Base-by-base conservation (phyloP, 2,329 filamentous ascomycete genomes). In the Claviceps maximensis region DNA sequence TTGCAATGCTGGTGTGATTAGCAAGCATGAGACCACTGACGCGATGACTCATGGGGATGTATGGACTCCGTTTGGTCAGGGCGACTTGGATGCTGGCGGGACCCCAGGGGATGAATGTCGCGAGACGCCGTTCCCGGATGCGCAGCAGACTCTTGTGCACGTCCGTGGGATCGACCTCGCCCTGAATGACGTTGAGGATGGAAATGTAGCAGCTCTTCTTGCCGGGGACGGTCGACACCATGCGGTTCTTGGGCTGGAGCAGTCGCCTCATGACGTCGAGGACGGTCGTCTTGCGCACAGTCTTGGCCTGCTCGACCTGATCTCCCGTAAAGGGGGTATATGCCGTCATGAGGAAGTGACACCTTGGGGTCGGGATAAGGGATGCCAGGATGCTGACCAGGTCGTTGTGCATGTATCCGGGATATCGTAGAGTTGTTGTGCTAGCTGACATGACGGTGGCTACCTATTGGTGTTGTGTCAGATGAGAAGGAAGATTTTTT, bases 121-220 rank as follows among this genome's bases (percentile, higher is more conserved):
- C 94, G 52, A 98, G 78, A 55, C 89, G 83, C 49, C 93, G 85
- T 74, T 98, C 93, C 49, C 93, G 85, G 64, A 98, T 98, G 58
- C 93, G 87, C 54, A 98, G 81, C 54, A 98, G 75, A 58, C 91
- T 97, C 79, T 98, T 98, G 75, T 98, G 93, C 53, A 98, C 88
- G 69, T 98, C 94, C 3, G 91, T 97, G 9, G 93, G 91, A 66
- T 98, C 94, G 41, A 94, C 93, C 69, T 98, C 93, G 63, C 93
- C 93, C 74, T 97, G 93, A 62, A 98, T 98, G 62, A 98, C 95
- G 69, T 98, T 97, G 57, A 98, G 76, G 61, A 98, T 97, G 48
- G 89, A 95, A 65, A 98, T 97, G 74, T 98, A 98, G 74, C 93
- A 98, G 72, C 89, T 96, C 74, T 89, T 94, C 74, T 97, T 97